Percentiles rank a stretch among this genome's conserved stretches.
Conservation (phyloP, 1,139 yeast species). For the Pichia sp. region DNA sequence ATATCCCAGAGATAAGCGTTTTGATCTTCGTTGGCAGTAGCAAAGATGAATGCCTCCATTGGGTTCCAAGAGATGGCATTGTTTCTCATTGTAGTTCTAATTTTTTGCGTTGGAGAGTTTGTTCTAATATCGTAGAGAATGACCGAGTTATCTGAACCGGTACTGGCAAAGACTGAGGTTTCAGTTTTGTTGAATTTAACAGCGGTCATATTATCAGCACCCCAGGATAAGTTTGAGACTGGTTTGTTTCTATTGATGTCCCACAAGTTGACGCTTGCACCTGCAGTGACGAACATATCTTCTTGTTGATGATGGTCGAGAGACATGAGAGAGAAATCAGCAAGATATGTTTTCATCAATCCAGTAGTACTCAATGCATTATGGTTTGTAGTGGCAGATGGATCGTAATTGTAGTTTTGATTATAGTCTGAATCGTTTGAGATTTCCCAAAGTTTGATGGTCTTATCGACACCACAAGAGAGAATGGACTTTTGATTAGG, state of each 20-base stretch:
- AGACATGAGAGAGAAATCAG: slow-evolving; percentile 79
- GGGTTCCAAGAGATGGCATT: slow-evolving; percentile 96
- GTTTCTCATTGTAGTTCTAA: slow-evolving; percentile 74
- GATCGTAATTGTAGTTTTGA: slow-evolving; percentile 20
- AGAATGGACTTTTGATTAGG: slow-evolving; percentile 52
- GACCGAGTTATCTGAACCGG: slow-evolving; percentile 88
- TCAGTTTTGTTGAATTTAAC: slow-evolving; percentile 90
- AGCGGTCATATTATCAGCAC: slow-evolving; percentile 79
- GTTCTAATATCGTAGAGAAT: slow-evolving; percentile 89
- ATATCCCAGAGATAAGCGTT: slow-evolving; percentile 93
- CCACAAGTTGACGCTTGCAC: slow-evolving; percentile 86
- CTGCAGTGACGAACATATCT: slow-evolving; percentile 82
- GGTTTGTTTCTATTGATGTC: slow-evolving; percentile 76
- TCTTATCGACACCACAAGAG: slow-evolving; percentile 89
- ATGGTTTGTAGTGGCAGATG: slow-evolving; percentile 28
- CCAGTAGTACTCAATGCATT: slow-evolving; percentile 36
- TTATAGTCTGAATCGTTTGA: slow-evolving; percentile 32
- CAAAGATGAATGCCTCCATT: slow-evolving; percentile 93
- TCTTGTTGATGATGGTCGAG: slow-evolving; percentile 81
- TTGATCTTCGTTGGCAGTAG: slow-evolving; percentile 91
- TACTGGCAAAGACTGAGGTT: slow-evolving; percentile 79
- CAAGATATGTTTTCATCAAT: slow-evolving; percentile 66
- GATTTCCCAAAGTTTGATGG: slow-evolving; percentile 78
- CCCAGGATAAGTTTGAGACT: slow-evolving; percentile 80
- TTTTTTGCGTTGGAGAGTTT: slow-evolving; percentile 87